Conservation (phyloP, 805 yeast genomes). For the Candida tammaniensis region DNA sequence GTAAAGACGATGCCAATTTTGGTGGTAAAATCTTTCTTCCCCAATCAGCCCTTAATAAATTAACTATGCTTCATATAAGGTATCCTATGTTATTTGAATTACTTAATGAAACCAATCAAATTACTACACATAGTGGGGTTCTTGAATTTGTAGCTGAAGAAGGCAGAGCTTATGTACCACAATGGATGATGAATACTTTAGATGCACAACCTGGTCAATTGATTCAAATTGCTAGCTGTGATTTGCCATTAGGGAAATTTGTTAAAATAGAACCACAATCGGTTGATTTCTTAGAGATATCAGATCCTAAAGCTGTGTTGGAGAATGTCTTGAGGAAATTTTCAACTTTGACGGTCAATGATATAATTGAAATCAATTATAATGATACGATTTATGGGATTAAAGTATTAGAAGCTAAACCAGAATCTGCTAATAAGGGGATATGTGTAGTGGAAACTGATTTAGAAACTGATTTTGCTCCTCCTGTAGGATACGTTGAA, state of each 20-base stretch:
- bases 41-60: constrained; percentile 83
- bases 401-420: constrained; percentile 83
- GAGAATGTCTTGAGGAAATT: constrained; percentile 90
- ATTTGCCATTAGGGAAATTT: constrained; percentile 80
- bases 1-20: constrained; percentile 77
- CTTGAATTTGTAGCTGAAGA: constrained; percentile 96
- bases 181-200: constrained; percentile 91
- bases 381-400: constrained; percentile 77
- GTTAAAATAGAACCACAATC: constrained; percentile 96
- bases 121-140: constrained; percentile 86
- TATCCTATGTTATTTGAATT: constrained; percentile 95
- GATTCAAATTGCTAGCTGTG: constrained; percentile 69
- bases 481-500: constrained; percentile 97
- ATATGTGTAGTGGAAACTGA: constrained; percentile 97
- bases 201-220: constrained; percentile 75
- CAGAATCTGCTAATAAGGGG: constrained; percentile 59
- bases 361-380: constrained; percentile 79
- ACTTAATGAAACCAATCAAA: constrained; percentile 57
- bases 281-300: constrained; percentile 85
- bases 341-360: constrained; percentile 81
- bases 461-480: constrained; percentile 95
- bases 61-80: constrained; percentile 86
- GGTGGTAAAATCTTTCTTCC: constrained; percentile 97
- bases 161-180: constrained; percentile 91
- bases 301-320: constrained; percentile 94